Evolutionary conservation across 345 rosid species (phyloP), one percentile per base, ranked within the genome.

Genomic region (Dipteronia dyeriana): DNA sequence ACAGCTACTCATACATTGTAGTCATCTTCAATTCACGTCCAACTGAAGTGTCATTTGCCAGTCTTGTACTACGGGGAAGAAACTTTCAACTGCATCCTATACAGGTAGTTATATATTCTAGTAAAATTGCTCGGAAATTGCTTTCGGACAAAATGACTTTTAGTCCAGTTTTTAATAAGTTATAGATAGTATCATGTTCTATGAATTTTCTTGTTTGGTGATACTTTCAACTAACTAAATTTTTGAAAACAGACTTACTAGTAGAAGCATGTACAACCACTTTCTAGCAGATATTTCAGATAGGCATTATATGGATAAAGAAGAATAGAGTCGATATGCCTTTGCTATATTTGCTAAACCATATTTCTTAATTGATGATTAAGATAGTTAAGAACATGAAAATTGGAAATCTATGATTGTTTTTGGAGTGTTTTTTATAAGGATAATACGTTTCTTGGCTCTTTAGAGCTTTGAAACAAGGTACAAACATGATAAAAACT

Each of bases 21-120:
- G 88, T 89, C 60, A 82, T 94, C 85, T 85, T 90, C 90, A 92
- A 94, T 79, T 78, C 91, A 31, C 60, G 91, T 77, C 97, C 98
- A 39, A 73, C 80, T 43, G 87, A 87, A 81, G 85, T 85, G 75
- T 88, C 92, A 71, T 86, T 92, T 74, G 25, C 75, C 62, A 82
- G 82, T 78, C 87, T 87, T 2, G 78, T 78, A 59, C 54, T 92
- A 57, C 84, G 41, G 45, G 88, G 82, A 78, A 89, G 85, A 76
- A 80, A 80, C 74, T 89, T 90, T 71, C 80, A 87, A 77, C 80
- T 96, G 66, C 99, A 93, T 80, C 97, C 95, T 14, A 64, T 92
- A 47, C 97, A 93, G 98, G 95, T 93, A 80, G 65, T 73, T 70
- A 43, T 73, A 56, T 66, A 66, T 68, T 71, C n/a, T 4, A 26